phyloP scores from a whole-genome alignment of 495 filamentous ascomycete species.

The Tuber brumale region DNA sequence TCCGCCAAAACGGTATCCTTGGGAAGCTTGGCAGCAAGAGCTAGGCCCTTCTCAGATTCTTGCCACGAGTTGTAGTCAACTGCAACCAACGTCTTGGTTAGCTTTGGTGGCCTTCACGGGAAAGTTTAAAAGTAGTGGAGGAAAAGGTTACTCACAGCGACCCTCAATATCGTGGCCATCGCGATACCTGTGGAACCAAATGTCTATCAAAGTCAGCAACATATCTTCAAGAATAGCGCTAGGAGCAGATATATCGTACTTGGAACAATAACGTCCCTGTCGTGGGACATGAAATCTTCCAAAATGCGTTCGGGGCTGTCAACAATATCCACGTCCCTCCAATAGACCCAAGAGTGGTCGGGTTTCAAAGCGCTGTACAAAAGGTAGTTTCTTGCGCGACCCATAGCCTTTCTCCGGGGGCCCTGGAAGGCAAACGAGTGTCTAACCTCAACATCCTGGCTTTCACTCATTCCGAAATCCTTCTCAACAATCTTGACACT shows the following conservation, averaged over 20 bases:
- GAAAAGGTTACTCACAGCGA: slow-evolving; percentile 59
- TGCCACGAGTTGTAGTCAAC: slow-evolving; percentile 99
- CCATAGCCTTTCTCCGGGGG: slow-evolving; percentile 84
- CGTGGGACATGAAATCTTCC: slow-evolving; percentile 91
- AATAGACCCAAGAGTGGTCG: slow-evolving; percentile 97
- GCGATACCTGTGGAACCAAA: slow-evolving; percentile 95
- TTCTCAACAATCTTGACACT: slow-evolving; percentile 80
- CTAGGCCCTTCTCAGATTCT: slow-evolving; percentile 76
- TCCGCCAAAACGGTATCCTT: slow-evolving; percentile 80
- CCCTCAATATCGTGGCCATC: slow-evolving; percentile 84
- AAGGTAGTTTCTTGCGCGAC: slow-evolving; percentile 83
- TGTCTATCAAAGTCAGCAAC: slow-evolving; percentile 56
- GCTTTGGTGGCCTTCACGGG: not conserved
- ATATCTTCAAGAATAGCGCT: not conserved
- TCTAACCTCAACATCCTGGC: slow-evolving; percentile 70
- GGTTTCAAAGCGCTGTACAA: slow-evolving; percentile 77
- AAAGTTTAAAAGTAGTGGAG: not conserved
- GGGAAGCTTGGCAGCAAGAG: slow-evolving; percentile 62
- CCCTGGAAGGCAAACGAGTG: slow-evolving; percentile 85
- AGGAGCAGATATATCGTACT: slow-evolving; percentile 55
- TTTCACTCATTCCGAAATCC: slow-evolving; percentile 65
- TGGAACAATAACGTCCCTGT: slow-evolving; percentile 86
- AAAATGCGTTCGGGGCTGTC: slow-evolving; percentile 82
- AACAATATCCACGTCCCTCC: slow-evolving; percentile 93
- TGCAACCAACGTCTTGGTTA: slow-evolving; percentile 39